These are phyloP conservation scores for Heliosperma pusillum DNA, from an alignment of 148 eudicot genomes.

Conservation along the genomic window DNA sequence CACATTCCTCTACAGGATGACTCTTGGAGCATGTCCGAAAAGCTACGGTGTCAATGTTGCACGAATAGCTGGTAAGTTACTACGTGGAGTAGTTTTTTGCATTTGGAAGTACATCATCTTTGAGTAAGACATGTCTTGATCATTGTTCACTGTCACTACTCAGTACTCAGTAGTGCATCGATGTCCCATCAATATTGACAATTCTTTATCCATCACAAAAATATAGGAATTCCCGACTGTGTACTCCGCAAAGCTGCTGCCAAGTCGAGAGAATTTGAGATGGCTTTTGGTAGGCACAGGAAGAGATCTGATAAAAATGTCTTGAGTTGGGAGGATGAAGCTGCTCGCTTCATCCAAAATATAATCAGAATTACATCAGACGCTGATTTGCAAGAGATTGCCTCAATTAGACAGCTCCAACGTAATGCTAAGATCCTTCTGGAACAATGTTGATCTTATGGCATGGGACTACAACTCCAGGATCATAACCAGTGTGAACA, in stretches of 20 bases:
- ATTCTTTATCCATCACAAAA: conserved; percentile 4
- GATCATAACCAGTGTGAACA: background rate
- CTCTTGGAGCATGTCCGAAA: conserved; percentile 86
- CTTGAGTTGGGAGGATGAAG: conserved; percentile 31
- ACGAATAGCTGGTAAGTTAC: conserved; percentile 61
- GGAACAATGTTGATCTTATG: conserved; percentile 33
- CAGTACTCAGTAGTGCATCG: background rate
- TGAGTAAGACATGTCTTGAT: background rate
- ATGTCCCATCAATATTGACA: background rate
- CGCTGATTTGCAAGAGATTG: conserved; percentile 14
- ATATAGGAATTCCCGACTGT: conserved; percentile 78
- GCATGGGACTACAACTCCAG: background rate
- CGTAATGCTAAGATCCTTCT: conserved; percentile 52
- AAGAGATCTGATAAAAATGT: conserved; percentile 15
- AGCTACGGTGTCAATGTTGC: conserved; percentile 98
- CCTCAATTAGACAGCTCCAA: conserved; percentile 53
- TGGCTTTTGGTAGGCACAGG: conserved; percentile 44
- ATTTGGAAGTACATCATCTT: background rate
- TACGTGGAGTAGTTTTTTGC: background rate
- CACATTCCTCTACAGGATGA: conserved; percentile 80
- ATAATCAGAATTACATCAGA: conserved; percentile 30
- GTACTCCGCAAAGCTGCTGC: conserved; percentile 67
- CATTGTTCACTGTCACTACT: background rate
- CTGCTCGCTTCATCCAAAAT: conserved; percentile 29
- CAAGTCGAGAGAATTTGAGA: conserved; percentile 86